phyloP scores from a whole-genome alignment of 768 basidiomycete genomes.

The Leccinum imitatum region DNA sequence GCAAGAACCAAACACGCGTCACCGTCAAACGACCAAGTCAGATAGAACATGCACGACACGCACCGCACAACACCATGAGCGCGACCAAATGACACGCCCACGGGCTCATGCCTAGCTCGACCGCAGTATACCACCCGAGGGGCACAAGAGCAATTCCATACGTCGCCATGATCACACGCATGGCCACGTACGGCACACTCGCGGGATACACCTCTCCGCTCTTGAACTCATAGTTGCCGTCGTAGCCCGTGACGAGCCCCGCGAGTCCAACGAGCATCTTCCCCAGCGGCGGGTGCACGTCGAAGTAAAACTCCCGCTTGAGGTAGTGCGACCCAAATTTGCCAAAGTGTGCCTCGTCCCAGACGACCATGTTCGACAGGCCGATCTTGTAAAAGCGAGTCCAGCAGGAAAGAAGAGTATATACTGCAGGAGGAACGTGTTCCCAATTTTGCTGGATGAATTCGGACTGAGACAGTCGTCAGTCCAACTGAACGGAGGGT shows the following conservation, averaged over 20 bases:
- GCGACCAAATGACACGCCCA: conserved; percentile 91
- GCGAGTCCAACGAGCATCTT: conserved; percentile 98
- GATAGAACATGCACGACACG: conserved; percentile 26
- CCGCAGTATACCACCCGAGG: conserved; percentile 93
- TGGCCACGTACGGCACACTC: conserved; percentile 86
- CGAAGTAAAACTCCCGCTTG: conserved; percentile 99
- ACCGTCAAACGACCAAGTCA: not conserved
- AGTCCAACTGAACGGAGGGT: not conserved
- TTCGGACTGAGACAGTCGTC: conserved; percentile 50
- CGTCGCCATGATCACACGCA: conserved; percentile 91
- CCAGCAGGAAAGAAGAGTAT: conserved; percentile 93
- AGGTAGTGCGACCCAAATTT: conserved; percentile 99
- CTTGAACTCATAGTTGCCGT: conserved; percentile 92
- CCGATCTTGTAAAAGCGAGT: conserved; percentile 95
- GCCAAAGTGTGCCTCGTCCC: conserved; percentile 99
- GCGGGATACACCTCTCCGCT: conserved; percentile 85
- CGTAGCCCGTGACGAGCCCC: conserved; percentile 87
- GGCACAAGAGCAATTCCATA: conserved; percentile 97
- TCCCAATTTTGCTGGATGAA: conserved; percentile 80
- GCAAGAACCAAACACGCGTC: not conserved
- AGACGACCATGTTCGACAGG: conserved; percentile 79
- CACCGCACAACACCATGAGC: conserved; percentile 90
- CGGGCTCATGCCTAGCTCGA: conserved; percentile 88
- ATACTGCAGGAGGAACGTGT: conserved; percentile 74
- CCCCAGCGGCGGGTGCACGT: conserved; percentile 96